Evolutionary conservation across 768 basidiomycete species (phyloP), one percentile per base, ranked within the genome.

Genomic region (Auricularia sp.): DNA sequence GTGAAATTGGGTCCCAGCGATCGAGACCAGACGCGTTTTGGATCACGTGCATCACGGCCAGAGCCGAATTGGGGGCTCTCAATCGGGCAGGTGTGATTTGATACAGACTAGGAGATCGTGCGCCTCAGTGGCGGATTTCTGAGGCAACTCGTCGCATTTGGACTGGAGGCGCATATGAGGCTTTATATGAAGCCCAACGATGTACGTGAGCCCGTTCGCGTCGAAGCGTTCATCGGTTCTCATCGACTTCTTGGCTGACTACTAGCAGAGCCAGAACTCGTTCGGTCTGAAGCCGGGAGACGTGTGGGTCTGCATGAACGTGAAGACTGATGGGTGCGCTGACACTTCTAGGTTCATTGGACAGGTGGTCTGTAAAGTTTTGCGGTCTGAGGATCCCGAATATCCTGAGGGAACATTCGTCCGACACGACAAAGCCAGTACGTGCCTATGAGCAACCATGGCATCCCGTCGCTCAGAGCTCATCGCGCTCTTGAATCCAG

Each of bases 131-230:
- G 73, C 47, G 74, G 74, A 1, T 67, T 70, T 65, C 68, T 74
- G 42, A 64, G 72, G 36, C 72, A 74, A 68, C 65, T 64, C 23
- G 67, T 63, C n/a, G 51, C 75, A 1, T 68, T 81, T 4, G 78
- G 79, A 1, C 68, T 80, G 42, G 80, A 81, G 64, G 78, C 79
- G 2, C 80, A 79, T 68, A 66, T 80, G 18, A 8, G 53, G 7
- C 53, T 54, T 18, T 29, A n/a, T 54, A 29, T 54, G 53, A 8
- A 29, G 29, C 29, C n/a, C 7, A 8, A n/a, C 18, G 29, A 29
- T 29, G 29, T 29, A 29, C 29, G 29, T 29, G 29, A 29, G 29
- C 29, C 29, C 29, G 29, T 29, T 29, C 29, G 29, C 29, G 29
- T 29, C 29, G 29, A 29, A 29, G 29, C 29, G 29, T 29, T 29